Base-by-base conservation (phyloP, 2,329 filamentous ascomycete species). In the Colletotrichum coccodes region DNA sequence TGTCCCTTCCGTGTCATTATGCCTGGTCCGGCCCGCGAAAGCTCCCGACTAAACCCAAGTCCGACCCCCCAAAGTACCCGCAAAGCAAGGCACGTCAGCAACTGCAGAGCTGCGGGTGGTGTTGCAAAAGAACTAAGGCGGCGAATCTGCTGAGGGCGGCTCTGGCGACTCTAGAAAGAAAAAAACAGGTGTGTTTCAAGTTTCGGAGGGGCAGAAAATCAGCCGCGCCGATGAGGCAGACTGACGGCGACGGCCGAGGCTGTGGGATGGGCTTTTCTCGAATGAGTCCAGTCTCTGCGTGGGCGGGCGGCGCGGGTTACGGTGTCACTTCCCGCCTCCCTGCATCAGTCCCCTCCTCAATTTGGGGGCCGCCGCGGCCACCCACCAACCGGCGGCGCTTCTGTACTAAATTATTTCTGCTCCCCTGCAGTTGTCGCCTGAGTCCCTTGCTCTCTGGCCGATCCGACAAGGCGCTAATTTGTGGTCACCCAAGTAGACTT, bases 1-100 rank as follows among this genome's bases (percentile, higher is more conserved):
- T 67, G 62, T 28, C 67, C 67, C 34, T 70, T 70, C 47, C 67
- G 59, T 38, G 67, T 60, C 67, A 65, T 68, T 60, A 42, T 64
- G 42, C 32, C 21, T 40, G 44, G 9, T 38, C 54, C 40, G 56
- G 11, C 56, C 42, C 42, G 30, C 42, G 23, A 28, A 18, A 21
- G 40, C n/a, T 34, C n/a, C 49, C 47, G 30, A n/a, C 46, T 30
- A 50, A n/a, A n/a, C 36, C 38, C 2, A n/a, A 11, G 28, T 7
- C 26, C 23, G 30, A 26, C 53, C 23, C 26, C 23, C 38, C 53
- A 32, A 40, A 32, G 54, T 58, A 58, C 54, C 44, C 40, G 28
- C 28, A 34, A 28, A 28, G 9, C 34, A 26, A 28, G 21, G 52
- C 12, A 36, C 54, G 40, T 26, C n/a, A 32, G 42, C 40, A 32